phyloP scores from a whole-genome alignment of 192 early-diverging fungal species.

The Podila epigama region DNA sequence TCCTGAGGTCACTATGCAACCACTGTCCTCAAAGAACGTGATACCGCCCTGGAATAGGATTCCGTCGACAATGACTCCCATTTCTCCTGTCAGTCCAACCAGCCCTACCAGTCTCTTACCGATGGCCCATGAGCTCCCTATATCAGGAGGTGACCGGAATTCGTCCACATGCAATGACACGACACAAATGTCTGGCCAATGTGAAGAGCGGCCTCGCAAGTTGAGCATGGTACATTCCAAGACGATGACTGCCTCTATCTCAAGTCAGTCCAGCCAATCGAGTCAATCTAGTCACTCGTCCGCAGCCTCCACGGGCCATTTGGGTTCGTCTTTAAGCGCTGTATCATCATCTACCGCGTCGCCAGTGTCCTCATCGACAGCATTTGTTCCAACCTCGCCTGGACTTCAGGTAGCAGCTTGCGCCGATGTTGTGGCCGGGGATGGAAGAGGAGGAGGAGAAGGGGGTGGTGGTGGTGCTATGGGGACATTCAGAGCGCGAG shows the following conservation, averaged over 20 bases:
- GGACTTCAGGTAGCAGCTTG: too few relatives aligned
- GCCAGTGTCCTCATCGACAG: not conserved
- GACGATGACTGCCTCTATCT: slow-evolving; percentile 35
- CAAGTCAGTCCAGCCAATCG: slow-evolving; percentile 3
- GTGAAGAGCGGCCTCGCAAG: slow-evolving; percentile 20
- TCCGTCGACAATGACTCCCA: slow-evolving; percentile 4
- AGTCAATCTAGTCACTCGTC: too few relatives aligned
- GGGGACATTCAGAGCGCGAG: slow-evolving; percentile 4
- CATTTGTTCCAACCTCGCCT: too few relatives aligned
- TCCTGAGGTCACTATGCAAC: slow-evolving; percentile 39
- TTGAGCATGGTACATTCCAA: slow-evolving; percentile 37
- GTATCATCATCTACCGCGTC: not conserved
- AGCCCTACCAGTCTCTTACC: not conserved
- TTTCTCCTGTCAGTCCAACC: slow-evolving; percentile 22
- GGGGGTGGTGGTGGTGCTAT: not conserved
- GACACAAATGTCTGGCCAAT: not conserved
- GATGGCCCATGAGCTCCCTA: too few relatives aligned
- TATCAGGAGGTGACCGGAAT: not conserved
- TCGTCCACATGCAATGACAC: not conserved
- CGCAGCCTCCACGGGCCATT: not conserved
- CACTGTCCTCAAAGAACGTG: slow-evolving; percentile 42
- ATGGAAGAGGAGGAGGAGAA: too few relatives aligned
- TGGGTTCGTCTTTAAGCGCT: not conserved
- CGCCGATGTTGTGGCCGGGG: too few relatives aligned
- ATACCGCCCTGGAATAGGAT: slow-evolving; percentile 47